phyloP scores from a whole-genome alignment of 2,329 filamentous ascomycete species.

The Pyrenochaeta sp. region DNA sequence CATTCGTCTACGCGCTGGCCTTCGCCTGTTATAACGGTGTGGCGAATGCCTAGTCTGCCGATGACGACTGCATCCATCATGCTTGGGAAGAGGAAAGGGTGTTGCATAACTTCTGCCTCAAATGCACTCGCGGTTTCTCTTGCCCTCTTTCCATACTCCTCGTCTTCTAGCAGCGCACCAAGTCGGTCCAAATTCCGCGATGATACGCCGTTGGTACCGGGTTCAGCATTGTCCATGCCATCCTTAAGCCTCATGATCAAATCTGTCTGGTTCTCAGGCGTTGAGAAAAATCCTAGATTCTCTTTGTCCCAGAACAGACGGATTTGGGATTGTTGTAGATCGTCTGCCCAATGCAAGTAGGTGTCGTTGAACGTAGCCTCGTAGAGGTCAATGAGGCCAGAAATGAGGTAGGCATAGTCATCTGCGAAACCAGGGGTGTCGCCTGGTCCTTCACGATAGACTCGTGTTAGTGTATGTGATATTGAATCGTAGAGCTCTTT shows the following conservation, averaged over 20 bases:
- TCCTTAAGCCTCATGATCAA: conserved; percentile 89
- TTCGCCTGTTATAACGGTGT: conserved; percentile 64
- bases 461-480: conserved; percentile 72
- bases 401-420: conserved; percentile 90
- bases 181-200: conserved; percentile 88
- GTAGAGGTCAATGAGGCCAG: conserved; percentile 84
- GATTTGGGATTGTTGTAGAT: conserved; percentile 80
- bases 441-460: conserved; percentile 74
- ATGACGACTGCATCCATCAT: conserved; percentile 80
- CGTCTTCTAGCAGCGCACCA: conserved; percentile 72
- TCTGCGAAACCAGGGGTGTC: conserved; percentile 82
- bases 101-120: conserved; percentile 88
- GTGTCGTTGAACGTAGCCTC: conserved; percentile 79
- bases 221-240: conserved; percentile 91
- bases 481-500: conserved; percentile 74
- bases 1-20: conserved; percentile 53
- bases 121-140: conserved; percentile 83
- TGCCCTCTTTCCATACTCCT: conserved; percentile 70
- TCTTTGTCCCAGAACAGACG: conserved; percentile 77
- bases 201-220: conserved; percentile 88
- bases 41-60: conserved; percentile 73
- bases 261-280: conserved; percentile 68
- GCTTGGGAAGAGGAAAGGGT: conserved; percentile 89
- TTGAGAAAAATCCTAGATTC: conserved; percentile 75
- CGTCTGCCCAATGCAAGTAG: conserved; percentile 82